Base-by-base conservation (phyloP, 2,329 filamentous ascomycete species). In the Diaporthe helianthi region DNA sequence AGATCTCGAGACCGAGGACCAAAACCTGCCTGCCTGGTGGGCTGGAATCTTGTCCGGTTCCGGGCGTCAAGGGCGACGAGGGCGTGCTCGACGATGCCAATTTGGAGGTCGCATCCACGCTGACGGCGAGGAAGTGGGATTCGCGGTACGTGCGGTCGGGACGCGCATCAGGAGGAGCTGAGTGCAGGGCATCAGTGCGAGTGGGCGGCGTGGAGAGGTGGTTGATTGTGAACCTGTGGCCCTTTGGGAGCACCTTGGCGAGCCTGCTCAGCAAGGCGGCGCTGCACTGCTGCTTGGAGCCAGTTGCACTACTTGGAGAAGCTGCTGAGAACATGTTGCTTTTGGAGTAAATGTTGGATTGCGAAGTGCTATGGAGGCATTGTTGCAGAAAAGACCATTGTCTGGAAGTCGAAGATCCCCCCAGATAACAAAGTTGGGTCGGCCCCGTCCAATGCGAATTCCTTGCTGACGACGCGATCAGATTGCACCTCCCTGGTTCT, bases 201-300 rank as follows among this genome's bases (percentile, higher is more conserved):
- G 89, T 90, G 6, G 95, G 93, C 17, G 92, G 92, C 6, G 94
- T 97, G 29, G 93, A 97, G 74, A 98, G 83, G 82, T 99, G 95
- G 79, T 97, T 91, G 75, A 95, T 85, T 72, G 86, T 90, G 78
- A 97, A 92, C 17, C 76, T 80, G 76, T 79, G 77, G 72, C 80
- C 83, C 71, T 84, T 83, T 12, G 89, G 89, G 12, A 91, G 83
- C 13, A 84, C 82, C 1, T 79, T 75, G 8, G 84, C 82, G 13
- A 89, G 80, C 70, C 78, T 80, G 46, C 80, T 77, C 47, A 77
- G 73, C 4, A 85, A 77, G 15, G 68, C 67, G 8, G 76, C 73
- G 58, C 73, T 76, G 71, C 76, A 76, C 69, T 73, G 74, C 44
- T 67, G 65, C 33, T 65, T 69, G 12, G 46, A 74, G 65, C 22